Evolutionary conservation across 225 moss, liverwort and hornwort species (phyloP), one percentile per base, ranked within the genome.

Genomic region (Bryum argenteum): DNA sequence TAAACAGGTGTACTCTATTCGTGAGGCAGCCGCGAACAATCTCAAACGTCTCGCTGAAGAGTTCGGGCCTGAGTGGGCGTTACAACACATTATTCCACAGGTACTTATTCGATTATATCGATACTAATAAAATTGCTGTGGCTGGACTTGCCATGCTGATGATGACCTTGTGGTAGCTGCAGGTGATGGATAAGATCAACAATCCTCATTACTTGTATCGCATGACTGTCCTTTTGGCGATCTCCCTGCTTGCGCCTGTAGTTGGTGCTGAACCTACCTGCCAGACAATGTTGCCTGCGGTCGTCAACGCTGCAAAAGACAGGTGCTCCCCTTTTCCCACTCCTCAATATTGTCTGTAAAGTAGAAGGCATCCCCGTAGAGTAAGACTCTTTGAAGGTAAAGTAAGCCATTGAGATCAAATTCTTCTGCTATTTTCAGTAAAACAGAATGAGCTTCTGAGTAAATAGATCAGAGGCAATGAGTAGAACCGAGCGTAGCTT

Each of bases 1-100:
- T 70, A 61, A 78, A 28, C 82, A 97, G 96, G 96, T 97, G 43
- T 97, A 83, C 70, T 97, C 96, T 52, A 97, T 97, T 54, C 89
- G 96, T 76, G 96, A 97, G 78, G 96, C 96, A 63, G 96, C 96
- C 77, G 96, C 96, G 61, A 97, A 87, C 63, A 97, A 97, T 75
- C 79, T 97, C 11, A 93, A 97, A 76, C 85, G 96, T 58, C 91
- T 97, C 70, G 96, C 93, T 17, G 91, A 97, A 81, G 90, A 86
- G 63, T 97, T 97, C 72, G 96, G 96, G 11, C 77, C 91, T 14
- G 91, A 97, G 65, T 97, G 96, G 96, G 96, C 96, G 53, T 76
- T 93, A 76, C 87, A 89, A 57, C 91, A 97, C 62, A 97, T 97
- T 50, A 94, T 97, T 67, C 96, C 96, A 43, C 93, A 96, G 93